Evolutionary conservation across 73 alveolate species (phyloP).

Genomic region (Diophrys sp.): DNA sequence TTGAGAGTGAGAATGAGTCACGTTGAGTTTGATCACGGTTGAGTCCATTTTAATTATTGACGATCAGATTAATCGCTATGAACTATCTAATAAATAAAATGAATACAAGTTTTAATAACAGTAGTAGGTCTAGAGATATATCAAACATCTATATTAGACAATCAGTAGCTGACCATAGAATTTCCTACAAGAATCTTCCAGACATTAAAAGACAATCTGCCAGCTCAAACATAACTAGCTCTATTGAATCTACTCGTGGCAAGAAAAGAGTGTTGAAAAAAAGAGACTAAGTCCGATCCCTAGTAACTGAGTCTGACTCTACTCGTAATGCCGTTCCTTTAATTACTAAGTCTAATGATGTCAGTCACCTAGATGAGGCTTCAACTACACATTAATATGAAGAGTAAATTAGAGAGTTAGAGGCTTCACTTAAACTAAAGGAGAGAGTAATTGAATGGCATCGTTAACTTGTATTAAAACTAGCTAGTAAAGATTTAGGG

Average conservation of each 20-base stretch:
- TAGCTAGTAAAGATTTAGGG: background rate
- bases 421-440: background rate
- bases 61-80: background rate
- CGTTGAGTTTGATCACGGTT: conserved; percentile 69
- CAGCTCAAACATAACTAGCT: background rate
- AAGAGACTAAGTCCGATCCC: background rate
- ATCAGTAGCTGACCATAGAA: background rate
- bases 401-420: background rate
- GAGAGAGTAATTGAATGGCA: background rate
- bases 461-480: background rate
- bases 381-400: background rate
- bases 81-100: background rate
- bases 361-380: too few species aligned
- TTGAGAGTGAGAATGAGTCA: conserved; percentile 81
- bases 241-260: background rate
- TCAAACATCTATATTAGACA: background rate
- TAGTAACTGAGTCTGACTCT: background rate
- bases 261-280: background rate
- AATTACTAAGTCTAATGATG: too few species aligned
- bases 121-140: background rate
- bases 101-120: too few species aligned
- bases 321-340: background rate
- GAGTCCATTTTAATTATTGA: conserved; percentile 50
- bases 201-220: background rate
- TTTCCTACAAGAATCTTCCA: background rate